Evolutionary conservation across 352 stramenopile genomes (phyloP).

Genomic region (Globisporangium middletonii): DNA sequence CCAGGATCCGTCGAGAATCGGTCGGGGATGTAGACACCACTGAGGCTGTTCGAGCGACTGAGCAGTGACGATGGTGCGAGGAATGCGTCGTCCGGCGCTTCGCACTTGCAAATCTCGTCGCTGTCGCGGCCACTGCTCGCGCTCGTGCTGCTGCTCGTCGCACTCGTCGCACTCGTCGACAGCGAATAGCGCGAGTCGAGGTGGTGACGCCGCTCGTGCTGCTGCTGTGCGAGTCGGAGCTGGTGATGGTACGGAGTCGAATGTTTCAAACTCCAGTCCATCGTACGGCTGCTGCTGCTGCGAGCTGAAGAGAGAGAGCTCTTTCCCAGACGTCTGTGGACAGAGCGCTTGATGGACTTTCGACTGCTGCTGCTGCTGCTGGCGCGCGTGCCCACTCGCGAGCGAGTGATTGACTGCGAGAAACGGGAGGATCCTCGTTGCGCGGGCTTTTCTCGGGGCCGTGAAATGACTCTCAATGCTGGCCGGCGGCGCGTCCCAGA

Average conservation of each 20-base stretch:
- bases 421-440: conserved; percentile 4
- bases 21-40: not conserved
- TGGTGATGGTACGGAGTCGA: not conserved
- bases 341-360: conserved; percentile 3
- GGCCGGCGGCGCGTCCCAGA: conserved; percentile 21
- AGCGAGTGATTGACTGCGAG: not conserved
- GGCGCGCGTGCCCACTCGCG: not conserved
- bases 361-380: not conserved
- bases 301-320: too few relatives aligned
- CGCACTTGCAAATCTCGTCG: too few relatives aligned
- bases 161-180: too few relatives aligned
- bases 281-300: conserved; percentile 9
- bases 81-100: not conserved
- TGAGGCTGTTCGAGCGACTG: conserved; percentile 4
- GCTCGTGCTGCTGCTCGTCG: not conserved
- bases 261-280: conserved; percentile 23
- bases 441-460: conserved; percentile 6
- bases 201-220: not conserved
- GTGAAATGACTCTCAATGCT: conserved; percentile 24
- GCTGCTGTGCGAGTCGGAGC: not conserved
- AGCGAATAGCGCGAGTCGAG: too few relatives aligned
- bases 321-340: conserved; percentile 4
- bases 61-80: not conserved
- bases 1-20: conserved; percentile 5
- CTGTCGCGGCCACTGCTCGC: not conserved